phyloP scores from a whole-genome alignment of 2,329 filamentous ascomycete genomes.

The Seiridium cupressi region DNA sequence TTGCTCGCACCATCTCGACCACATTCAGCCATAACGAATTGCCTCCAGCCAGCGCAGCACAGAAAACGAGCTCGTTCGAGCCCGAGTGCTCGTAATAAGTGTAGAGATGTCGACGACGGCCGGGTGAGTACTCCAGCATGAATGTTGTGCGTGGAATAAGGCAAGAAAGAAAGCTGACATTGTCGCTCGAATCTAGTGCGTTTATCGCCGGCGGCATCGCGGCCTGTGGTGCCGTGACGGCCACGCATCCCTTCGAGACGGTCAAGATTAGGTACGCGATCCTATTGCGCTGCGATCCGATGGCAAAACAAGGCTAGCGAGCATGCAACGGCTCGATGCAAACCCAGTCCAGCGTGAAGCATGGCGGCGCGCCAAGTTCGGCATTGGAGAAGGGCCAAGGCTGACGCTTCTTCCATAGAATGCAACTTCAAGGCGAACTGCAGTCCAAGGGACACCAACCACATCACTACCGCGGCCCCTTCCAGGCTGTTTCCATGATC shows the following conservation, averaged over 20 bases:
- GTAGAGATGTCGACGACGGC: slow-evolving; percentile 7
- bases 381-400: not conserved
- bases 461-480: slow-evolving; percentile 84
- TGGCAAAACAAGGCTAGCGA: not conserved
- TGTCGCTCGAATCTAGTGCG: slow-evolving; percentile 48
- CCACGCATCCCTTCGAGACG: slow-evolving; percentile 97
- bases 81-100: not conserved
- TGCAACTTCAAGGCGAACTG: slow-evolving; percentile 95
- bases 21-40: slow-evolving; percentile 2
- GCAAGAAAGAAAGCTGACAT: not conserved
- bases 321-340: not conserved
- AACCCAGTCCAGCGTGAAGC: no score
- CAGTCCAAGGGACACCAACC: slow-evolving; percentile 82
- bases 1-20: not conserved
- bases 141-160: not conserved
- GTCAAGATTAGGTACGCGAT: slow-evolving; percentile 88
- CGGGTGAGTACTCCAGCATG: not conserved
- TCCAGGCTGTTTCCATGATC: slow-evolving; percentile 90
- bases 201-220: slow-evolving; percentile 97
- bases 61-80: not conserved
- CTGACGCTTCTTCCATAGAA: slow-evolving; percentile 43
- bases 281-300: not conserved
- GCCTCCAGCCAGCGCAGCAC: not conserved
- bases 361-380: not conserved
- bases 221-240: slow-evolving; percentile 94